Conservation (phyloP, 805 yeast species). For the Yamadazyma phyllophila region DNA sequence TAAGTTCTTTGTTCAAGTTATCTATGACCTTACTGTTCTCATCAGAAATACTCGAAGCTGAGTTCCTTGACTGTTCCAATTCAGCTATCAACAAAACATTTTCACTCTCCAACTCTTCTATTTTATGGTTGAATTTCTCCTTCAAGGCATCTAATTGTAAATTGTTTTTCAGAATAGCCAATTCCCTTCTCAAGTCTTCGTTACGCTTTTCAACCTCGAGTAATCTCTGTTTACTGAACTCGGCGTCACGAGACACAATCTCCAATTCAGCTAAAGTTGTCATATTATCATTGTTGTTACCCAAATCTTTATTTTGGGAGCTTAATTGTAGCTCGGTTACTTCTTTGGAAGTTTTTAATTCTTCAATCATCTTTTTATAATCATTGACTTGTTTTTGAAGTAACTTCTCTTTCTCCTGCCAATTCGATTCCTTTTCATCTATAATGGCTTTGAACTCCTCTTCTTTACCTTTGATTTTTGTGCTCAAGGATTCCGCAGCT, state of each 20-base stretch:
- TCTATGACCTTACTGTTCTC: slow-evolving; percentile 35
- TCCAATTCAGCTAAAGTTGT: slow-evolving; percentile 54
- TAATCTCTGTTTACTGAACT: slow-evolving; percentile 62
- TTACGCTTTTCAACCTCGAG: slow-evolving; percentile 75
- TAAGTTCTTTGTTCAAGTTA: slow-evolving; percentile 43
- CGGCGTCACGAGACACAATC: slow-evolving; percentile 71
- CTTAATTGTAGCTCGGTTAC: slow-evolving; percentile 59
- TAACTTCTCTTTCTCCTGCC: slow-evolving; percentile 59
- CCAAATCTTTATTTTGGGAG: slow-evolving; percentile 46
- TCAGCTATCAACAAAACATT: slow-evolving; percentile 61
- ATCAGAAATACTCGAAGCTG: slow-evolving; percentile 19
- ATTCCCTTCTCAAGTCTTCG: slow-evolving; percentile 65
- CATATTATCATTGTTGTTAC: slow-evolving; percentile 23
- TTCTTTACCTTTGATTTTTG: slow-evolving; percentile 65
- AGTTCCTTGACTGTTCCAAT: slow-evolving; percentile 48
- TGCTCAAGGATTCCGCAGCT: slow-evolving; percentile 51
- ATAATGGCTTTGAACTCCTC: slow-evolving; percentile 64
- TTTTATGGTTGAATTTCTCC: slow-evolving; percentile 43
- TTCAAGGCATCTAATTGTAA: slow-evolving; percentile 37
- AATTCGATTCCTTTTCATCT: slow-evolving; percentile 71
- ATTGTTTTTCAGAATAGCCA: slow-evolving; percentile 54
- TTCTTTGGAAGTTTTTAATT: slow-evolving; percentile 61
- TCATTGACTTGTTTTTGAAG: slow-evolving; percentile 49
- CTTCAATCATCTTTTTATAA: slow-evolving; percentile 57
- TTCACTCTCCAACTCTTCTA: slow-evolving; percentile 63